Evolutionary conservation across 164 flowering plant species (phyloP), one percentile per base, ranked within the genome.

Genomic region (Macadamia tetraphylla): DNA sequence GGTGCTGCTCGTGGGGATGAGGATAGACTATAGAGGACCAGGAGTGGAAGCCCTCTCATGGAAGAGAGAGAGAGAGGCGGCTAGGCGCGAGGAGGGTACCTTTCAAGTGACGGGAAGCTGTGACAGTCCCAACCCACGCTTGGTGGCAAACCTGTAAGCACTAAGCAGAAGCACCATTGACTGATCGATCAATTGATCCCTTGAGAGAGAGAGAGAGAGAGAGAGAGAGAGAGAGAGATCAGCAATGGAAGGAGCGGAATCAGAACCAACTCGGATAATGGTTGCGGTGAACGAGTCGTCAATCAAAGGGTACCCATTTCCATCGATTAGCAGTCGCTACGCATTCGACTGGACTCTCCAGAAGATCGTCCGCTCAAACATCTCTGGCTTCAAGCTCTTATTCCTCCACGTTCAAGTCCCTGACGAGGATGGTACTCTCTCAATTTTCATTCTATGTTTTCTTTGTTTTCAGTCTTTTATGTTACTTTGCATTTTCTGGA

Each of bases 401-500:
- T 81, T 94, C 68, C 87, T 94, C 58, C 98, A 94, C 64, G 98
- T 89, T 58, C 97, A 89, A 79, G 92, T 88, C 53, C 94, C 94
- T 3, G 97, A 87, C 63, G 97, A 90, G 89, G 97, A 94, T 74
- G 99, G 98, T 91, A 43, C 57, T 55, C 63, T 75, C 65, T 63
- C 65, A n/a, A n/a, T 46, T 10, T 23, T 70, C 13, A 67, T 44
- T 64, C 55, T 70, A 23, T 23, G 48, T 69, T 29, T 57, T 3
- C 61, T 53, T 66, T 30, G 17, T 68, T n/a, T 10, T 49, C 11
- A 4, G 53, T 9, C 6, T 46, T 49, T 10, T 32, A 0, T 18
- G 1, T n/a, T n/a, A 0, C 1, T n/a, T 17, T 23, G 23, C 23
- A 23, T 23, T 23, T 31, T 56, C 23, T 55, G 6, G 11, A 6